Conservation (phyloP, 441 rosid species). For the Adansonia rubrostipa region DNA sequence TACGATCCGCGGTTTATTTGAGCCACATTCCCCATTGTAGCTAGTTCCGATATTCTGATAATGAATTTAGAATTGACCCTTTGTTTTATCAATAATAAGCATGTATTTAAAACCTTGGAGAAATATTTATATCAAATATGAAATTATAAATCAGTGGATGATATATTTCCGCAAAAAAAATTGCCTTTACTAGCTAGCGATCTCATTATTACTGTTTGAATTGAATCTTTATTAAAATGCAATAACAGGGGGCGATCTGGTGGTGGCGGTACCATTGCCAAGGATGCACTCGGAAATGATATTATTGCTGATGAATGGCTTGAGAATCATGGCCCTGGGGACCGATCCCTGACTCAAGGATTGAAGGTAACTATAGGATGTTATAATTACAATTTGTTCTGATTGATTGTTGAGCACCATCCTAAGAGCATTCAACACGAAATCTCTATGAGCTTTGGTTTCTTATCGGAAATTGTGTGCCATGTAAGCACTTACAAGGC, state of each 20-base stretch:
- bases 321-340: conserved; percentile 83
- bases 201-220: background rate
- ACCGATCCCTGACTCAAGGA: conserved; percentile 86
- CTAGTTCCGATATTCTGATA: background rate
- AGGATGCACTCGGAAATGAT: conserved; percentile 92
- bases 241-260: conserved; percentile 54
- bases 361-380: conserved; percentile 55
- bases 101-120: background rate
- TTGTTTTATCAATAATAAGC: background rate
- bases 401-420: background rate
- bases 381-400: background rate
- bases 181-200: background rate
- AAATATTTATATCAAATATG: background rate
- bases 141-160: background rate
- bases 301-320: conserved; percentile 72
- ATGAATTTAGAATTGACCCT: background rate
- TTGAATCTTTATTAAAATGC: conserved; percentile 14
- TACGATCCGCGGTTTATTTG: background rate
- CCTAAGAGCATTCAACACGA: background rate
- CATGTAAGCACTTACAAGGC: background rate
- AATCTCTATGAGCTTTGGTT: background rate
- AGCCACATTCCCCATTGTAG: background rate
- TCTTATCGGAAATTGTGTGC: background rate
- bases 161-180: background rate
- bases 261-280: conserved; percentile 77